Conservation (phyloP, 2,329 filamentous ascomycete genomes). For the Trematosphaeria pertusa region DNA sequence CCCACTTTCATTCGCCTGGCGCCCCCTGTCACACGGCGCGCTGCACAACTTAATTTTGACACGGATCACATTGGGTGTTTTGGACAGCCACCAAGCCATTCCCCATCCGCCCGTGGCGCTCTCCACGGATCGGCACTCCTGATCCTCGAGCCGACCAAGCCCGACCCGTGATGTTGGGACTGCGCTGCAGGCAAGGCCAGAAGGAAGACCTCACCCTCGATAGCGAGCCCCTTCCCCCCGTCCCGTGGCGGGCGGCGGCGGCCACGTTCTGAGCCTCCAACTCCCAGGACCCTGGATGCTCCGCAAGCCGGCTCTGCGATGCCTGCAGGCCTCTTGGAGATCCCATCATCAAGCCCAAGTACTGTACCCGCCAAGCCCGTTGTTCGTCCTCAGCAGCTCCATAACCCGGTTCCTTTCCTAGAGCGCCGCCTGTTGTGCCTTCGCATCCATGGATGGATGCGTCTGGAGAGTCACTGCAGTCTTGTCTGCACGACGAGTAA, state of each 20-base stretch:
- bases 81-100: slow-evolving; percentile 23
- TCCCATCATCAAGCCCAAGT: neutral
- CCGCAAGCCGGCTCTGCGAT: neutral
- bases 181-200: slow-evolving; percentile 27
- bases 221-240: slow-evolving; percentile 18
- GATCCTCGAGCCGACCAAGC: slow-evolving; percentile 40
- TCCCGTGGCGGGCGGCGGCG: slow-evolving; percentile 30
- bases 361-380: slow-evolving; percentile 1
- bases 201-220: slow-evolving; percentile 16
- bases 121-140: slow-evolving; percentile 28
- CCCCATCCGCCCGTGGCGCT: slow-evolving; percentile 29
- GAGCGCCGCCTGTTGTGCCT: too few relatives aligned
- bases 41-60: slow-evolving; percentile 38
- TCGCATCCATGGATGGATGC: too few relatives aligned
- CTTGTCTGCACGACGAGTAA: slow-evolving; percentile 29
- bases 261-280: slow-evolving; percentile 42
- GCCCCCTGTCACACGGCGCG: slow-evolving; percentile 32
- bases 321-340: neutral
- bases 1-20: slow-evolving; percentile 23
- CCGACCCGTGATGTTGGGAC: slow-evolving; percentile 42
- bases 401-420: too few relatives aligned
- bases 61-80: slow-evolving; percentile 29
- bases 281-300: slow-evolving; percentile 14
- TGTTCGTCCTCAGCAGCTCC: slow-evolving; percentile 12
- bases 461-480: slow-evolving; percentile 14